phyloP scores from a whole-genome alignment of 2,329 filamentous ascomycete species.

The Fusarium irregulare region DNA sequence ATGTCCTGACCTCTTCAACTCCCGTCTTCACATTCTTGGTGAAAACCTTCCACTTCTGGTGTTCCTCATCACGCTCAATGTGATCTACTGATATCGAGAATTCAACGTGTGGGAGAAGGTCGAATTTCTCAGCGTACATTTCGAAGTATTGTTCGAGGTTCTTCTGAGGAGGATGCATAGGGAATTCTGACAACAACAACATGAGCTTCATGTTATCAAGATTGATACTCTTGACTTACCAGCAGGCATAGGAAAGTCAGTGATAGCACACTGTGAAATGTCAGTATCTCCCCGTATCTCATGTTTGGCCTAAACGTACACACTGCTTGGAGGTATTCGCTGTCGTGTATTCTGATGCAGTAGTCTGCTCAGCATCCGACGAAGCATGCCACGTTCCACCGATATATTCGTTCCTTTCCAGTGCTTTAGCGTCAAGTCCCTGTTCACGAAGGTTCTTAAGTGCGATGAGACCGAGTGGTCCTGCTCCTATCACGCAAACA shows the following conservation, averaged over 20 bases:
- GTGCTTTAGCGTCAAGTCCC: conserved; percentile 55
- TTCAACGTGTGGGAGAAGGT: conserved; percentile 43
- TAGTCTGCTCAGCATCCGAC: conserved; percentile 49
- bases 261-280: conserved; percentile 44
- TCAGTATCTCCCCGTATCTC: conserved; percentile 1
- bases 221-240: conserved; percentile 20
- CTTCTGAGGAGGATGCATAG: conserved; percentile 43
- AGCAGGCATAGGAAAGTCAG: conserved; percentile 51
- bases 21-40: conserved; percentile 42
- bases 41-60: conserved; percentile 46
- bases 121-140: conserved; percentile 49
- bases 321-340: conserved; percentile 49
- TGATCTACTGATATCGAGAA: conserved; percentile 45
- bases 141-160: conserved; percentile 50
- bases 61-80: conserved; percentile 44
- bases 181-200: conserved; percentile 17
- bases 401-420: conserved; percentile 55
- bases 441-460: conserved; percentile 58
- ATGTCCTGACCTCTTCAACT: conserved; percentile 32
- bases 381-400: conserved; percentile 58
- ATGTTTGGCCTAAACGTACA: conserved; percentile 27
- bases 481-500: conserved; percentile 48
- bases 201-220: not conserved
- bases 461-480: conserved; percentile 53
- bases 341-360: conserved; percentile 49